These are phyloP conservation scores for Pichia sp. DNA, from an alignment of 1,139 yeast genomes.

Conservation along the genomic window DNA sequence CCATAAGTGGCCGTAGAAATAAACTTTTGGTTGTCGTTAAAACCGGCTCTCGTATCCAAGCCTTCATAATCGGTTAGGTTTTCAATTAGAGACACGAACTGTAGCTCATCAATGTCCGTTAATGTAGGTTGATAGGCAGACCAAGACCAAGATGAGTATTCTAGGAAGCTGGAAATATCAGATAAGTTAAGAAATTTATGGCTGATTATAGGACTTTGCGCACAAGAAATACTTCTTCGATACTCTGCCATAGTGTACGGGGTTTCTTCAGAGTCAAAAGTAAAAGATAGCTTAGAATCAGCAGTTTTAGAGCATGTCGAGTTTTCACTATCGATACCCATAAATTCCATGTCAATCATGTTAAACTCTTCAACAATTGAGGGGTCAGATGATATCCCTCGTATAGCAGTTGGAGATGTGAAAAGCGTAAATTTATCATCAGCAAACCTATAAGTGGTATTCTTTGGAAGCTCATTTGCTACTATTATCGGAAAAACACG, in stretches of 20 bases:
- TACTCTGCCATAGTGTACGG: constrained; percentile 33
- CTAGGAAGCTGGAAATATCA: constrained; percentile 27
- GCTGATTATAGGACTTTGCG: constrained; percentile 54
- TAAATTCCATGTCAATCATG: neutral
- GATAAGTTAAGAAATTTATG: constrained; percentile 28
- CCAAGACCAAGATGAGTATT: constrained; percentile 66
- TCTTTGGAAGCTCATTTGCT: constrained; percentile 24
- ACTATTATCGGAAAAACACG: constrained; percentile 37
- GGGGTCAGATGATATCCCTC: too few species aligned
- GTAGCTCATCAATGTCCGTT: constrained; percentile 5
- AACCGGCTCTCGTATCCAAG: too few species aligned
- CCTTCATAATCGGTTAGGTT: neutral
- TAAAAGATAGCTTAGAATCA: constrained; percentile 16
- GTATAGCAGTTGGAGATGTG: neutral
- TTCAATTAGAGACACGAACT: neutral
- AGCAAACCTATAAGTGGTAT: constrained; percentile 21
- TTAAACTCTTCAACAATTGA: too few species aligned
- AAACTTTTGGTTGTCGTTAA: too few species aligned
- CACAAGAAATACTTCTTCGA: constrained; percentile 39
- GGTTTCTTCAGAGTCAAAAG: constrained; percentile 21
- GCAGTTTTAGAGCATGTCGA: too few species aligned
- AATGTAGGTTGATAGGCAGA: constrained; percentile 44
- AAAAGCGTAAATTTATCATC: constrained; percentile 14
- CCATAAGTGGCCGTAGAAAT: too few species aligned
- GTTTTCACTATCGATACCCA: neutral